These are phyloP conservation scores for Cyclotella atomus DNA, from an alignment of 108 stramenopile species.

Conservation along the genomic window DNA sequence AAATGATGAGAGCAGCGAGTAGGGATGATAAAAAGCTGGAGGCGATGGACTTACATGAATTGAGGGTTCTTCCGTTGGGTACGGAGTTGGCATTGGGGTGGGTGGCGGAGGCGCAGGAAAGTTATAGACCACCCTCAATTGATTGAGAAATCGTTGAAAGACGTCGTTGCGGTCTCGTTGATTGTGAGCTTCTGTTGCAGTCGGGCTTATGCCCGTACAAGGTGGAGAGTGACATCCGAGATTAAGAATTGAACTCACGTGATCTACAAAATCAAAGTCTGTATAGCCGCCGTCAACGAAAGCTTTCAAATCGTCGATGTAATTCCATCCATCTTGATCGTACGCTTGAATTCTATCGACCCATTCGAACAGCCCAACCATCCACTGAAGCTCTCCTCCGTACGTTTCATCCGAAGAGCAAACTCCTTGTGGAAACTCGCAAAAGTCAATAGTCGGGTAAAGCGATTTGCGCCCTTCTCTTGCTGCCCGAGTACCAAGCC, in stretches of 20 bases:
- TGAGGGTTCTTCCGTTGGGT: constrained; percentile 15
- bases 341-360: constrained; percentile 48
- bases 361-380: constrained; percentile 55
- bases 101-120: constrained; percentile 34
- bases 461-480: constrained; percentile 31
- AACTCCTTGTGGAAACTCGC: constrained; percentile 43
- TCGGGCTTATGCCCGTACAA: constrained; percentile 22
- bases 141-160: constrained; percentile 43
- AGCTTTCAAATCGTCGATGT: constrained; percentile 37
- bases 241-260: constrained; percentile 37
- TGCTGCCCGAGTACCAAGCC: constrained; percentile 35
- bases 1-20: background rate
- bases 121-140: constrained; percentile 23
- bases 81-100: constrained; percentile 32
- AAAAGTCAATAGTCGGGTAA: constrained; percentile 51
- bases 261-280: constrained; percentile 47
- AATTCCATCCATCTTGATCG: constrained; percentile 40
- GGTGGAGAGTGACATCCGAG: constrained; percentile 48
- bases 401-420: constrained; percentile 48
- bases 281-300: constrained; percentile 40
- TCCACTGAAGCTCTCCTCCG: constrained; percentile 52
- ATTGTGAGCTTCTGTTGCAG: constrained; percentile 34
- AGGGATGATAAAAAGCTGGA: background rate
- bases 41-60: background rate
- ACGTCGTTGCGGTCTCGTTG: constrained; percentile 35